phyloP scores from a whole-genome alignment of 345 rosid species.

The Populus alba region DNA sequence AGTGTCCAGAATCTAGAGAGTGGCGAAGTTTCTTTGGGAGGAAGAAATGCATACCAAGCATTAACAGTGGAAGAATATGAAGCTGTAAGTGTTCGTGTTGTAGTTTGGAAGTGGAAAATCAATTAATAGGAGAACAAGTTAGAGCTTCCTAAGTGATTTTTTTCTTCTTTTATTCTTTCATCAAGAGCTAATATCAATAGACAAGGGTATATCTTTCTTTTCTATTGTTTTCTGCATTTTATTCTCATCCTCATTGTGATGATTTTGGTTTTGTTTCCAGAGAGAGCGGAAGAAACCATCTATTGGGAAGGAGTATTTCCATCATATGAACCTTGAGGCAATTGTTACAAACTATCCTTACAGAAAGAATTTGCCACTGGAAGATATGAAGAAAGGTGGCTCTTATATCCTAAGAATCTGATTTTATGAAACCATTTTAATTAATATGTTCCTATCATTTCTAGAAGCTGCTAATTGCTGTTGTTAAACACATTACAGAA shows the following conservation, averaged over 20 bases:
- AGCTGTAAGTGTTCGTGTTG: constrained; percentile 60
- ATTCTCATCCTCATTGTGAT: constrained; percentile 15
- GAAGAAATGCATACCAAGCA: constrained; percentile 69
- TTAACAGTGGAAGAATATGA: constrained; percentile 87
- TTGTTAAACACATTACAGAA: constrained; percentile 48
- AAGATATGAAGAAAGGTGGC: constrained; percentile 78
- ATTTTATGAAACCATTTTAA: neutral
- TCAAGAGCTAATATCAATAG: neutral
- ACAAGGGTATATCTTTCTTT: neutral
- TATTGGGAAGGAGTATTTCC: constrained; percentile 94
- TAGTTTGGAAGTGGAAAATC: constrained; percentile 9
- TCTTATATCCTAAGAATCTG: constrained; percentile 14
- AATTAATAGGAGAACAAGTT: neutral
- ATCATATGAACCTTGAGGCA: constrained; percentile 84
- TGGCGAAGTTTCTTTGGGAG: constrained; percentile 49
- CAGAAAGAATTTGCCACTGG: constrained; percentile 68
- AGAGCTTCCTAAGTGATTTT: neutral
- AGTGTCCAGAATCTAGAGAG: constrained; percentile 65
- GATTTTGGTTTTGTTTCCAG: constrained; percentile 42
- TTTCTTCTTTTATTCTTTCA: neutral
- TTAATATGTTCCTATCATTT: constrained; percentile 10
- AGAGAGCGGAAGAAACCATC: constrained; percentile 82
- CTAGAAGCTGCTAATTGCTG: constrained; percentile 19
- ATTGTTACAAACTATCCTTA: constrained; percentile 85
- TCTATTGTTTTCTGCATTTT: neutral